Evolutionary conservation across 2,329 filamentous ascomycete genomes (phyloP), one percentile per base, ranked within the genome.

Genomic region (Parastagonospora avenae): DNA sequence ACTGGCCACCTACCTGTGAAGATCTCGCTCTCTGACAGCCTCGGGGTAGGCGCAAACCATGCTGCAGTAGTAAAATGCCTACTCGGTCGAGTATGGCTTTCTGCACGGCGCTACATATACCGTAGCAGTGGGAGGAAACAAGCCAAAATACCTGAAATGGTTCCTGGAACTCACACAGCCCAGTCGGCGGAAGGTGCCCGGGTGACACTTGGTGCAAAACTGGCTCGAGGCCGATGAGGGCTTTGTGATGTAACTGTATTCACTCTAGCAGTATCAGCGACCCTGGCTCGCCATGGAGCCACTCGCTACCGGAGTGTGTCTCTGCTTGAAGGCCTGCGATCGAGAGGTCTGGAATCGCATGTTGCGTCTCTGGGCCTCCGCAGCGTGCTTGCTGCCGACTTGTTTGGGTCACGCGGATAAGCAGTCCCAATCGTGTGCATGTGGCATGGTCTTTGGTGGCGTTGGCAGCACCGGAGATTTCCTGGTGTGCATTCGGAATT

Each of bases 11-110:
- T 38, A 70, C 66, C 66, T 59, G 42, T 68, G 64, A 33, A 70
- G 60, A 42, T 70, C 66, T 41, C 66, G 62, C 55, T 70, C 63
- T 10, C 67, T 56, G 11, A 57, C 60, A 30, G 60, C 59, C 51
- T 69, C 63, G 16, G 55, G 54, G 43, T 55, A 64, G 6, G 54
- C 39, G 27, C 45, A 48, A 37, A 52, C 48, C 63, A 66, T 66
- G 43, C 27, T 57, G 46, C 28, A 24, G 19, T 24, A 24, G 19
- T 24, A 24, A 42, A 10, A 2, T 50, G 41, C 30, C 32, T 29
- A 32, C 39, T 43, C 24, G 40, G 41, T 58, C 54, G 56, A 42
- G 39, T 29, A 47, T 52, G 44, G 29, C 60, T 57, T 52, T 48
- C 14, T 51, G 42, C 50, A 41, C 28, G 38, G 38, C 10, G 47